phyloP scores from a whole-genome alignment of 2,329 filamentous ascomycete genomes.

The Colletotrichum acutatum region DNA sequence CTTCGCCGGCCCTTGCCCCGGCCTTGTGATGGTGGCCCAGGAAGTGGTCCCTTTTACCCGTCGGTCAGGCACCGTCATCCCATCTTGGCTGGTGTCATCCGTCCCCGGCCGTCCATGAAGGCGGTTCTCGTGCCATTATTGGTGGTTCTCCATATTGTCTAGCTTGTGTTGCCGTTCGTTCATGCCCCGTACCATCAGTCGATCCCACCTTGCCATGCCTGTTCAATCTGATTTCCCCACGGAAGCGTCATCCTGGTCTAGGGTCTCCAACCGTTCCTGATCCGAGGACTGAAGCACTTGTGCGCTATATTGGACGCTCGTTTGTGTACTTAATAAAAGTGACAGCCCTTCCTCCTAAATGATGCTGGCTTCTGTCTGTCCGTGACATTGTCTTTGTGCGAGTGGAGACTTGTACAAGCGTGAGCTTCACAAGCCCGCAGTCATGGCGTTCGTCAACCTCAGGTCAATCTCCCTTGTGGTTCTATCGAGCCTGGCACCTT shows the following conservation, averaged over 20 bases:
- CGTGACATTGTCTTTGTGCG: background rate
- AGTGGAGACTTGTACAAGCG: background rate
- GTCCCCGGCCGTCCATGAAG: slow-evolving; percentile 9
- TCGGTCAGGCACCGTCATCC: slow-evolving; percentile 15
- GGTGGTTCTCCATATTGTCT: background rate
- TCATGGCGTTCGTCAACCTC: slow-evolving; percentile 13
- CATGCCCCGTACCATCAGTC: background rate
- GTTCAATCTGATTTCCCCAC: slow-evolving; percentile 8
- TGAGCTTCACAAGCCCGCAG: background rate
- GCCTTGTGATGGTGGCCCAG: background rate
- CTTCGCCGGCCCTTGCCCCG: background rate
- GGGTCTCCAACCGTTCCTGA: slow-evolving; percentile 25
- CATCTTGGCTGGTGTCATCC: background rate
- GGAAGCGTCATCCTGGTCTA: slow-evolving; percentile 22
- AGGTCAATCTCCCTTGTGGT: slow-evolving; percentile 35
- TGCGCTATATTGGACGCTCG: background rate
- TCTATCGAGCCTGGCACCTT: slow-evolving; percentile 38
- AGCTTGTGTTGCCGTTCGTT: slow-evolving; percentile 9
- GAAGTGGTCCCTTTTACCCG: slow-evolving; percentile 25
- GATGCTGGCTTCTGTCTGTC: background rate
- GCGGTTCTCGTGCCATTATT: slow-evolving; percentile 9
- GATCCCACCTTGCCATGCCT: slow-evolving; percentile 18
- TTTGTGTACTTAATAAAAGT: slow-evolving; percentile 9
- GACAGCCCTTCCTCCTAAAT: background rate
- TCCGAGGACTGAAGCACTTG: background rate